Evolutionary conservation across 2,329 filamentous ascomycete species (phyloP).

Genomic region (Colletotrichum sp.): DNA sequence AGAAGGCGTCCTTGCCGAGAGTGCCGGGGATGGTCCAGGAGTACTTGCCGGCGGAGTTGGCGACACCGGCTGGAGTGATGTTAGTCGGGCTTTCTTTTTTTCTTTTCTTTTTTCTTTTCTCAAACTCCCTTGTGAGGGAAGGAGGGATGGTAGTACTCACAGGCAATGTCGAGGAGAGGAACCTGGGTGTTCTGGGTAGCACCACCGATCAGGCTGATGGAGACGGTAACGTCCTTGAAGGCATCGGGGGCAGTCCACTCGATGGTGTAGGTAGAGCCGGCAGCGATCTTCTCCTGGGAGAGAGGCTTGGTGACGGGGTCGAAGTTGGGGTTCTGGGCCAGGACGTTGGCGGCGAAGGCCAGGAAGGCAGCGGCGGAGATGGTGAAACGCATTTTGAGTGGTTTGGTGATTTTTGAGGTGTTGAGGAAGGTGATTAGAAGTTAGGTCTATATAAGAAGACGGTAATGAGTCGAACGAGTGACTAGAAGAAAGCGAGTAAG

Average conservation of each 20-base stretch:
- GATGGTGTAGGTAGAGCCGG: constrained; percentile 55
- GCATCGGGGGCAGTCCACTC: constrained; percentile 48
- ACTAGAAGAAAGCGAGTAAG: constrained; percentile 11
- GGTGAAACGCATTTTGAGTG: constrained; percentile 59
- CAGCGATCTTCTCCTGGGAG: constrained; percentile 45
- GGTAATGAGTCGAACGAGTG: constrained; percentile 10
- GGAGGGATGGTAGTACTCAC: constrained; percentile 44
- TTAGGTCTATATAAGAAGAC: constrained; percentile 11
- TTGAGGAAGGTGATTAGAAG: constrained; percentile 8
- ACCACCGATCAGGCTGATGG: constrained; percentile 61
- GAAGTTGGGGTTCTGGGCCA: constrained; percentile 62
- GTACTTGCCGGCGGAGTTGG: constrained; percentile 49
- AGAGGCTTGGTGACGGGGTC: constrained; percentile 55
- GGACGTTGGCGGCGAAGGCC: constrained; percentile 53
- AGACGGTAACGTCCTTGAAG: constrained; percentile 48
- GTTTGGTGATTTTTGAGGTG: constrained; percentile 13
- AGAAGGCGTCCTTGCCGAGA: constrained; percentile 51
- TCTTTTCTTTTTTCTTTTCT: background rate
- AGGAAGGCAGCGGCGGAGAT: constrained; percentile 51
- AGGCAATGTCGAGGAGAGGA: constrained; percentile 46
- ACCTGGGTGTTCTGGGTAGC: constrained; percentile 44
- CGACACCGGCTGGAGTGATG: constrained; percentile 44
- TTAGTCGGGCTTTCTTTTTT: constrained; percentile 20
- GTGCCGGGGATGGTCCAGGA: constrained; percentile 53
- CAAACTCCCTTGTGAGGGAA: background rate